Base-by-base conservation (phyloP, 768 basidiomycete species). In the Lactarius quietus region DNA sequence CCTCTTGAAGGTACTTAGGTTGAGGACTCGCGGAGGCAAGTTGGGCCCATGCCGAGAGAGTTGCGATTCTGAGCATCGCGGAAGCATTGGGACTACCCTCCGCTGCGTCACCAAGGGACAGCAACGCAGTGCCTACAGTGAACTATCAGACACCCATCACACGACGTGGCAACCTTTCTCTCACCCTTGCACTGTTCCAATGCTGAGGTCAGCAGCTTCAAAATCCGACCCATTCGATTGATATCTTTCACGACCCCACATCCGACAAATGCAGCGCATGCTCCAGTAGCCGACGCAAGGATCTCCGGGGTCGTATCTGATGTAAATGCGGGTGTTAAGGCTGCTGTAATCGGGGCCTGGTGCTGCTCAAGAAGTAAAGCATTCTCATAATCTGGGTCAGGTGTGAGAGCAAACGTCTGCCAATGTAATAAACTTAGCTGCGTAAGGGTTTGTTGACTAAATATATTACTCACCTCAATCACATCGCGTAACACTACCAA, bases 271-370 rank as follows among this genome's bases (percentile, higher is more conserved):
- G 94, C 83, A 3, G 96, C 97, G 70, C 96, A 98, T 12, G 94
- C 90, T 72, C 94, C 86, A 20, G 98, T 87, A 1, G 95, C 96
- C 29, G 92, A 88, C 0, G 95, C 92, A 45, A 98, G 73, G 36
- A 98, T 95, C 73, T 99, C 96, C 0, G 96, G 96, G 1, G 94
- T 93, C 1, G 95, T 93, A 73, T 98, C 97, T 0, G 93, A 83
- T 1, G 93, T 94, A 72, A 99, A 98, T 0, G 95, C 95, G 0
- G 97, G 96, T 0, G 96, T 98, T 20, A 98, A 82, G 0, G 97
- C 97, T 23, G 97, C 94, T 2, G 96, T 97, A 65, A 99, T 96
- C 0, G 97, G 96, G 0, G 97, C 96, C 77, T 99, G 97, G 75
- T 97, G 91, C 74, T 99, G 97, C 73, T 99, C 96, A 15, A 99